These are phyloP conservation scores for Avena insularis DNA, from an alignment of 176 grass and related monocot genomes.

Conservation along the genomic window DNA sequence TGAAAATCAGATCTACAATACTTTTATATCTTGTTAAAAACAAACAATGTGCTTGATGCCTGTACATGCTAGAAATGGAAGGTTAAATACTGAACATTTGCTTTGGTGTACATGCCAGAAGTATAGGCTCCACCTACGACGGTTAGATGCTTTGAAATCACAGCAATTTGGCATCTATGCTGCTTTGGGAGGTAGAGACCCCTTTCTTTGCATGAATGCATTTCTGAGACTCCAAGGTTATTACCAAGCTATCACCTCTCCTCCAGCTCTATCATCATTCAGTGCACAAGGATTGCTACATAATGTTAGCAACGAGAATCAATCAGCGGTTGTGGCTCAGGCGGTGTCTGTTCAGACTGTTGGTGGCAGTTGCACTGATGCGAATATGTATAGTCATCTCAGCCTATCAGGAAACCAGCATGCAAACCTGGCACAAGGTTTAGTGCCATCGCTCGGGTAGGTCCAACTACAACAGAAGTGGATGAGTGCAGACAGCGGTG, in stretches of 20 bases:
- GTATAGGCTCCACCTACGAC: no score
- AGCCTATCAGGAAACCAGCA: slow-evolving; percentile 53
- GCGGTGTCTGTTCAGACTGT: slow-evolving; percentile 47
- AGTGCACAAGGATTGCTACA: slow-evolving; percentile 64
- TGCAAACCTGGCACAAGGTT: slow-evolving; percentile 51
- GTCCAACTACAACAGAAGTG: slow-evolving; percentile 58
- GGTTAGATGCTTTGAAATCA: no score
- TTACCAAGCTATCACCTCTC: slow-evolving; percentile 46
- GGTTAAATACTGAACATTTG: no score
- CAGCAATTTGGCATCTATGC: no score
- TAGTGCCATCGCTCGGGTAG: slow-evolving; percentile 55
- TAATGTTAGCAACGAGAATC: slow-evolving; percentile 43
- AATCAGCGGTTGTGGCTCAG: slow-evolving; percentile 48
- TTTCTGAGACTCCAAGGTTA: no score
- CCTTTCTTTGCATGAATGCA: slow-evolving; percentile 21
- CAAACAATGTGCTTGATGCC: no score
- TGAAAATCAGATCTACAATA: no score
- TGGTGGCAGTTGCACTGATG: slow-evolving; percentile 5
- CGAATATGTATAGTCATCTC: slow-evolving; percentile 59
- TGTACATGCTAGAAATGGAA: background rate
- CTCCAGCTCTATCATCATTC: slow-evolving; percentile 64
- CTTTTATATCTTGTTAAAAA: no score
- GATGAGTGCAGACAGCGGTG: slow-evolving; percentile 57
- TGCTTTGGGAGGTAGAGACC: slow-evolving; percentile 55
- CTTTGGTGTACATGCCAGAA: no score